These are phyloP conservation scores for Venturia oleaginea DNA, from an alignment of 2,329 filamentous ascomycete genomes.

Conservation along the genomic window DNA sequence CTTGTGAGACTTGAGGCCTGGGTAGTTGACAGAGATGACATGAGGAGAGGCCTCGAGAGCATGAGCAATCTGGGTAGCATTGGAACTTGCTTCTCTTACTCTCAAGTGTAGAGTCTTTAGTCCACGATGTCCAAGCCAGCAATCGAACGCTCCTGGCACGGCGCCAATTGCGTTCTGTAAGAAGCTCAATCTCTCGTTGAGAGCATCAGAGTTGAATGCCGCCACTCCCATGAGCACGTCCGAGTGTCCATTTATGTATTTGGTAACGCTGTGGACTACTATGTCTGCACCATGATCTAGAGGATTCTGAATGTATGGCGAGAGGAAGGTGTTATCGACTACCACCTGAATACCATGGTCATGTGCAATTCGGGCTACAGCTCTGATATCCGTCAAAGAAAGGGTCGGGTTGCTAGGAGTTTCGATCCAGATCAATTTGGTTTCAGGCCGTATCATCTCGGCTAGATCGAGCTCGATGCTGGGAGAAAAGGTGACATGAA, in stretches of 20 bases:
- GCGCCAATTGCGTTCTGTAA: constrained; percentile 96
- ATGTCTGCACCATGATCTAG: constrained; percentile 93
- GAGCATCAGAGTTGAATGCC: constrained; percentile 79
- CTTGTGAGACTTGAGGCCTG: constrained; percentile 77
- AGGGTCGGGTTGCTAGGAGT: constrained; percentile 91
- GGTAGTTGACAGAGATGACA: constrained; percentile 90
- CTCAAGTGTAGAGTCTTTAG: constrained; percentile 94
- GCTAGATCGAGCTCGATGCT: constrained; percentile 83
- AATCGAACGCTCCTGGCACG: constrained; percentile 90
- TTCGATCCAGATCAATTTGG: constrained; percentile 96
- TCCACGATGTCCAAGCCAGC: constrained; percentile 94
- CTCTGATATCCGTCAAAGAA: constrained; percentile 82
- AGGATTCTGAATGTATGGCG: constrained; percentile 93
- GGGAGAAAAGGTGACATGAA: constrained; percentile 88
- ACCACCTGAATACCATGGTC: constrained; percentile 85
- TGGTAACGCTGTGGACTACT: constrained; percentile 93
- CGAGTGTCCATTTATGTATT: constrained; percentile 96
- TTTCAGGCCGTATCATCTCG: constrained; percentile 76
- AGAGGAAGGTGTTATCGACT: constrained; percentile 98
- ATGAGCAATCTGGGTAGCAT: constrained; percentile 68
- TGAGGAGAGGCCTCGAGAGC: constrained; percentile 71
- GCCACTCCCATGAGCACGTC: constrained; percentile 97
- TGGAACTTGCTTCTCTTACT: constrained; percentile 72
- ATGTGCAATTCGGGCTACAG: constrained; percentile 75
- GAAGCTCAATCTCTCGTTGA: constrained; percentile 73